These are phyloP conservation scores for Kodamaea plutei DNA, from an alignment of 1,139 yeast species.

Conservation along the genomic window DNA sequence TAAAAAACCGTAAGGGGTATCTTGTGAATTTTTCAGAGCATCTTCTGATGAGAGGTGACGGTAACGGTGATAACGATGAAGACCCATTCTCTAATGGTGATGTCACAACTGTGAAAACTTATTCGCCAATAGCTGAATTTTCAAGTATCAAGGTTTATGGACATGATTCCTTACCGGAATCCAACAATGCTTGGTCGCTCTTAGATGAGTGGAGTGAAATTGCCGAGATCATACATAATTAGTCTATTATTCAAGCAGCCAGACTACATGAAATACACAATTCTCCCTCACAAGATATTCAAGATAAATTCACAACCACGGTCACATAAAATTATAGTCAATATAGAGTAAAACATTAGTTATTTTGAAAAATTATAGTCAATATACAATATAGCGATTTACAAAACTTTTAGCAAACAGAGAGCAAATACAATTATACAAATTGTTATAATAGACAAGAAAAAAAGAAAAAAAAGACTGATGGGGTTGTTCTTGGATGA, in stretches of 20 bases:
- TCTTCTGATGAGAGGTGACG: slow-evolving; percentile 15
- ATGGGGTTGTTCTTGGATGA: slow-evolving; percentile 5
- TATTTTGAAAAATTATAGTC: too few relatives aligned
- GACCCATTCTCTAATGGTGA: slow-evolving; percentile 12
- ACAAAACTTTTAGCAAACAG: too few relatives aligned
- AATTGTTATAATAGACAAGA: too few relatives aligned
- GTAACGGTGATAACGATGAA: slow-evolving; percentile 15
- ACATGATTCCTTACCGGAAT: slow-evolving; percentile 33
- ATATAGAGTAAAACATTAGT: too few relatives aligned
- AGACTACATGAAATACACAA: too few relatives aligned
- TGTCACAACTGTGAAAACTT: slow-evolving; percentile 24
- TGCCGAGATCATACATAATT: slow-evolving; percentile 28
- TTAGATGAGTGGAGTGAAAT: slow-evolving; percentile 34
- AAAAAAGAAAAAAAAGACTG: too few relatives aligned
- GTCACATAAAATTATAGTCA: too few relatives aligned
- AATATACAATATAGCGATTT: too few relatives aligned
- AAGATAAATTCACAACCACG: too few relatives aligned
- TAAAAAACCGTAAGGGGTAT: slow-evolving; percentile 27
- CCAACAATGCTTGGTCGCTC: slow-evolving; percentile 30
- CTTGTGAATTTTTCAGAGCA: slow-evolving; percentile 30
- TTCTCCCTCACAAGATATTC: too few relatives aligned
- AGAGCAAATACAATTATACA: too few relatives aligned
- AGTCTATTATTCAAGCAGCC: too few relatives aligned
- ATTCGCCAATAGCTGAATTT: slow-evolving; percentile 31
- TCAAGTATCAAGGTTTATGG: slow-evolving; percentile 31